Evolutionary conservation across 2,329 filamentous ascomycete species (phyloP).

Genomic region (Tolypocladium album): DNA sequence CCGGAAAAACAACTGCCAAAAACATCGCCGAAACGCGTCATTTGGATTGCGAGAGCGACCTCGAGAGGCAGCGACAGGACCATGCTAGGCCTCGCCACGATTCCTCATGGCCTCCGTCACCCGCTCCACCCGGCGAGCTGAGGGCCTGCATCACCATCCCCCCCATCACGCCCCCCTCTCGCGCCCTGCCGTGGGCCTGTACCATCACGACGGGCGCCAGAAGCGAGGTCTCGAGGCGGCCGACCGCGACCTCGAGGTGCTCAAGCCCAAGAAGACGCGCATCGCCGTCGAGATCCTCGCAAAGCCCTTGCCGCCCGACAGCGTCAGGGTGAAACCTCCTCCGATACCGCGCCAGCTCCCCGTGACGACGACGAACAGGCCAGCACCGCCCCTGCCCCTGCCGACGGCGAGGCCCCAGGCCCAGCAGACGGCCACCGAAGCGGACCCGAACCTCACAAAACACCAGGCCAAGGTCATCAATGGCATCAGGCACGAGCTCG

Average conservation of each 20-base stretch:
- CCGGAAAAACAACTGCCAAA: neutral
- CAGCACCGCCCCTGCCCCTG: slow-evolving; percentile 9
- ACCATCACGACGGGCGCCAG: slow-evolving; percentile 23
- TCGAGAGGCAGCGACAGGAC: slow-evolving; percentile 16
- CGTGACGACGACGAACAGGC: slow-evolving; percentile 4
- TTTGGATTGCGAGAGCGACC: neutral
- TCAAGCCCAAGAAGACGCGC: slow-evolving; percentile 37
- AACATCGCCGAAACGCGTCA: slow-evolving; percentile 2
- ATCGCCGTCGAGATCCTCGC: slow-evolving; percentile 42
- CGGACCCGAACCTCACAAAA: slow-evolving; percentile 28
- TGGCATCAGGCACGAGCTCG: slow-evolving; percentile 51
- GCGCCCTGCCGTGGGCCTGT: slow-evolving; percentile 12
- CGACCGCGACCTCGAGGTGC: slow-evolving; percentile 32
- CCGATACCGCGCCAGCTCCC: slow-evolving; percentile 11
- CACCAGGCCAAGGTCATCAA: slow-evolving; percentile 49
- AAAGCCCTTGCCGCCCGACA: slow-evolving; percentile 17
- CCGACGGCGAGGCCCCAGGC: slow-evolving; percentile 1
- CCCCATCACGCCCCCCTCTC: slow-evolving; percentile 11
- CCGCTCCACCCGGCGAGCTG: slow-evolving; percentile 39
- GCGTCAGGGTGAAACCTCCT: slow-evolving; percentile 13
- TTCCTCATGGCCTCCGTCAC: slow-evolving; percentile 40
- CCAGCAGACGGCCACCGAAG: slow-evolving; percentile 5
- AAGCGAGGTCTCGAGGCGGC: slow-evolving; percentile 37
- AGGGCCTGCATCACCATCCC: slow-evolving; percentile 28
- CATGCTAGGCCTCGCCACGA: slow-evolving; percentile 24